Conservation (phyloP, 371 early-diverging fungal species). For the Apophysomyces sp. region DNA sequence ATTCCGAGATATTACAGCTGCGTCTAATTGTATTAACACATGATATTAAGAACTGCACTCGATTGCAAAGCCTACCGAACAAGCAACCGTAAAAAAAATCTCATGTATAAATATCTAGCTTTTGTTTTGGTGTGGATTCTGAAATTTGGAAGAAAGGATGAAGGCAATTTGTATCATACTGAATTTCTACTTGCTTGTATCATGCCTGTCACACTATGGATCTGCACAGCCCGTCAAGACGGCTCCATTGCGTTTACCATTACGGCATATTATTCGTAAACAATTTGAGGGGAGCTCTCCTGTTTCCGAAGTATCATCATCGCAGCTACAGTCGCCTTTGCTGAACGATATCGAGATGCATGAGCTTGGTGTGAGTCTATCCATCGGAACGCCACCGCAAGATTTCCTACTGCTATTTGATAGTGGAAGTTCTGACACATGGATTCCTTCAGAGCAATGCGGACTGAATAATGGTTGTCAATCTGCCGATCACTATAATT, state of each 20-base stretch:
- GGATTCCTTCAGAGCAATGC: slow-evolving; percentile 5
- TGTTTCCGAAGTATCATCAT: background rate
- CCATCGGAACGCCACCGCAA: slow-evolving; percentile 8
- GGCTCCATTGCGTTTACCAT: background rate
- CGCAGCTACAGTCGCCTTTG: background rate
- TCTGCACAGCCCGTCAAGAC: background rate
- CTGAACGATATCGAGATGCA: background rate
- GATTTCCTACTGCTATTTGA: slow-evolving; percentile 9
- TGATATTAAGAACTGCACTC: no score
- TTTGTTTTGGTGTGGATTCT: no score
- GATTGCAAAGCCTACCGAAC: no score
- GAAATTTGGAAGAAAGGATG: no score
- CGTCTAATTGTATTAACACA: no score
- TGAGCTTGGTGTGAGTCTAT: background rate
- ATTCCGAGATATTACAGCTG: no score
- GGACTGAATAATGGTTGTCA: slow-evolving; percentile 1
- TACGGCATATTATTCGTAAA: background rate
- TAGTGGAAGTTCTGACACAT: slow-evolving; percentile 15
- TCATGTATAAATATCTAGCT: no score
- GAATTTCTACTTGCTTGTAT: no score
- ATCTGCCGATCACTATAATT: background rate
- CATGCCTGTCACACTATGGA: background rate
- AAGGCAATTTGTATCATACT: no score
- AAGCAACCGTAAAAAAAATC: no score
- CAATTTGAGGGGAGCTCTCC: background rate